phyloP scores from a whole-genome alignment of 208 protist genomes.

The Crithidia sp. region DNA sequence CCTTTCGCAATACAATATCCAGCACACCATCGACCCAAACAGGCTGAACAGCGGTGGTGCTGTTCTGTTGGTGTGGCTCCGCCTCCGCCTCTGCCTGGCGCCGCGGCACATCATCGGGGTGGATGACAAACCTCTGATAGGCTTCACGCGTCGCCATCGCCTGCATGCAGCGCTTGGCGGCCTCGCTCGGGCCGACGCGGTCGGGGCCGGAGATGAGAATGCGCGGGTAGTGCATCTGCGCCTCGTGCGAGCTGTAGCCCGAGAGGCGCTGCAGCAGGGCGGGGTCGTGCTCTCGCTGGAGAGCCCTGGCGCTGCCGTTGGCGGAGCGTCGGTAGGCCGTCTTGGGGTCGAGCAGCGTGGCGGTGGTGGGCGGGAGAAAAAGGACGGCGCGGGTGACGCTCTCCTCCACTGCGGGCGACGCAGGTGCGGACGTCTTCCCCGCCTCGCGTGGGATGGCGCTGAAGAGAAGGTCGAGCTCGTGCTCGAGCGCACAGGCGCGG shows the following conservation, averaged over 20 bases:
- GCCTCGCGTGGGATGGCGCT: conserved; percentile 6
- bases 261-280: conserved; percentile 20
- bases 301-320: conserved; percentile 9
- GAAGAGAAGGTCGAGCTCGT: conserved; percentile 75
- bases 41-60: neutral
- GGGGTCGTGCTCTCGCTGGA: conserved; percentile 21
- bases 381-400: conserved; percentile 8
- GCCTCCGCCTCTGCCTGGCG: neutral
- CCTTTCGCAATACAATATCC: neutral
- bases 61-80: neutral
- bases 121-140: conserved; percentile 53
- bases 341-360: neutral
- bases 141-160: conserved; percentile 42
- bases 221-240: conserved; percentile 61
- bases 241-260: conserved; percentile 24
- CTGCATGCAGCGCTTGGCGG: conserved; percentile 43
- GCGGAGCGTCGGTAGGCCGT: conserved; percentile 5
- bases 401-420: neutral
- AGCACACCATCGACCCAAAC: conserved; percentile 29
- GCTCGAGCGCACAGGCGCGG: conserved; percentile 54
- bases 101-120: neutral
- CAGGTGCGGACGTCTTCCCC: neutral
- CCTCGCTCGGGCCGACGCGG: conserved; percentile 24
- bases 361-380: conserved; percentile 17
- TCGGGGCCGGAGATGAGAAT: conserved; percentile 75